Percentiles rank a stretch among this genome's conserved stretches.
These are phyloP conservation scores for Bullera alba DNA, from an alignment of 768 basidiomycete species.

Conservation along the genomic window DNA sequence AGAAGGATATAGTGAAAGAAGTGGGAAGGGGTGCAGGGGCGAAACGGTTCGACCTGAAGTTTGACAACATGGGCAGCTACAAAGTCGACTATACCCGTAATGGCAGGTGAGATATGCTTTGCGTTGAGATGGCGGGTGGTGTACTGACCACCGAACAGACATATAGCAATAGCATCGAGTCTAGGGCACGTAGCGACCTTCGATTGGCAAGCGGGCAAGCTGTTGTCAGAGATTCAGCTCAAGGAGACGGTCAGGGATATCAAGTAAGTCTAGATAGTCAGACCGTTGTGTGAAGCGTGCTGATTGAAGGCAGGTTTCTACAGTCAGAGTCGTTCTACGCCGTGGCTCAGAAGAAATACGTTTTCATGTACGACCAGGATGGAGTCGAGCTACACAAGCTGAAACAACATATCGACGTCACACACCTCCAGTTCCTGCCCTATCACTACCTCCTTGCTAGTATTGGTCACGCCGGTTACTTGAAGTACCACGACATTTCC, in stretches of 20 bases:
- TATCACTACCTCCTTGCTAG: conserved; percentile 91
- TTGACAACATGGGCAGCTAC: conserved; percentile 78
- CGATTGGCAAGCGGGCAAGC: conserved; percentile 79
- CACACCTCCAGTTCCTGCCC: conserved; percentile 81
- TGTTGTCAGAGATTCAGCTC: conserved; percentile 81
- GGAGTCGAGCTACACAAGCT: conserved; percentile 79
- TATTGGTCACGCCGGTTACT: conserved; percentile 76
- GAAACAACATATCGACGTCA: conserved; percentile 64
- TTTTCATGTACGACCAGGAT: conserved; percentile 88
- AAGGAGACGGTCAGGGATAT: conserved; percentile 83
- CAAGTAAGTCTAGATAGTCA: conserved; percentile 54
- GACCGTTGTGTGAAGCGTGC: background rate
- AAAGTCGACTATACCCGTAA: conserved; percentile 79
- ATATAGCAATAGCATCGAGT: conserved; percentile 75
- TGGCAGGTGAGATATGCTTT: conserved; percentile 63
- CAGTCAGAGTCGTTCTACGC: conserved; percentile 91
- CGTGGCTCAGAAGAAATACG: conserved; percentile 92
- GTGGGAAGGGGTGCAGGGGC: conserved; percentile 37
- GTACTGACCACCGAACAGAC: conserved; percentile 51
- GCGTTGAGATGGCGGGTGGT: too few relatives aligned
- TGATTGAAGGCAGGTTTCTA: conserved; percentile 59
- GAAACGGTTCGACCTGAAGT: conserved; percentile 63
- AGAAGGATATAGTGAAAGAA: conserved; percentile 61
- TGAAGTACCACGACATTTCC: conserved; percentile 96
- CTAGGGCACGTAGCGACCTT: conserved; percentile 86